Evolutionary conservation across 163 green algal genomes (phyloP).

Genomic region (Picocystis sp.): DNA sequence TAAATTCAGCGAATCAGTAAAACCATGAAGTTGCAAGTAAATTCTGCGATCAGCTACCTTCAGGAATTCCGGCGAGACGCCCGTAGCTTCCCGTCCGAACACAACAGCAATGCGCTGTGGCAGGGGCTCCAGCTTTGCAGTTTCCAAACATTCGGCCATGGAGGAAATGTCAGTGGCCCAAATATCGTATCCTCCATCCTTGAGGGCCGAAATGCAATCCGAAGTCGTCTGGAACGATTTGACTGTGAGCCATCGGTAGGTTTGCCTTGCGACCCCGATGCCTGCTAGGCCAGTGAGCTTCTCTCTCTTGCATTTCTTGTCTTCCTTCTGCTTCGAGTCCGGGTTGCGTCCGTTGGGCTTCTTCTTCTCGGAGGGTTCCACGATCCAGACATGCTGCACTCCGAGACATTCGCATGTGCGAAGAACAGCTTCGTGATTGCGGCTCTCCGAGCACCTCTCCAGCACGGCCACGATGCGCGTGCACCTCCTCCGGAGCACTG

Average conservation of each 20-base stretch:
- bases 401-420: conserved; percentile 11
- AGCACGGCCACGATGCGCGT: conserved; percentile 8
- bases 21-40: conserved; percentile 10
- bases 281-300: background rate
- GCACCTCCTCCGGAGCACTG: no score
- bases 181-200: conserved; percentile 4
- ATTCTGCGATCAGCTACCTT: conserved; percentile 1
- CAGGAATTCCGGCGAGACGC: background rate
- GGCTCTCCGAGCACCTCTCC: conserved; percentile 7
- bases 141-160: no score
- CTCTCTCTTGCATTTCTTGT: conserved; percentile 2
- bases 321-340: background rate
- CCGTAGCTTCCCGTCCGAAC: no score
- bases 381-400: conserved; percentile 14
- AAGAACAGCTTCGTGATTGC: conserved; percentile 12
- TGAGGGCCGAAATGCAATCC: conserved; percentile 8
- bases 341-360: no score
- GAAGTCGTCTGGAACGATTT: background rate
- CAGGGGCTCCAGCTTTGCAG: no score
- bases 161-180: conserved; percentile 8
- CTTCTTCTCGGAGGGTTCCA: conserved; percentile 11
- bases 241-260: background rate
- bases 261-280: background rate
- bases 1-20: conserved; percentile 8
- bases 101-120: no score